phyloP scores from a whole-genome alignment of 2,329 filamentous ascomycete species.

The Nemania sp. region DNA sequence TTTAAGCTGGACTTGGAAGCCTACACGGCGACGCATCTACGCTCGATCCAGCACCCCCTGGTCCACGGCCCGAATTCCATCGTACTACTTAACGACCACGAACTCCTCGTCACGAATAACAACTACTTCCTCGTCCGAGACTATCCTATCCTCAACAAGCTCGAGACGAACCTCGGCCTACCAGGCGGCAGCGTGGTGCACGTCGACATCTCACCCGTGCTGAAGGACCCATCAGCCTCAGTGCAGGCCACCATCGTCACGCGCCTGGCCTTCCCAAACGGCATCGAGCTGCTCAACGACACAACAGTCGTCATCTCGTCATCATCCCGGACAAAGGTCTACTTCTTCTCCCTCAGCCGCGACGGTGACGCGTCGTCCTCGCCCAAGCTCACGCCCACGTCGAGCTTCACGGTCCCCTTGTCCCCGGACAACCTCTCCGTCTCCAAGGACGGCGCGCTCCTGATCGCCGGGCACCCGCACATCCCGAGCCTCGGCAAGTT shows the following conservation, averaged over 20 bases:
- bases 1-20: slow-evolving; percentile 45
- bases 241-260: slow-evolving; percentile 39
- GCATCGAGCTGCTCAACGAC: slow-evolving; percentile 46
- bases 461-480: slow-evolving; percentile 49
- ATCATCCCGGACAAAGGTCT: slow-evolving; percentile 37
- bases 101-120: slow-evolving; percentile 50
- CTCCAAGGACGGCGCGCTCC: slow-evolving; percentile 39
- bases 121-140: slow-evolving; percentile 42
- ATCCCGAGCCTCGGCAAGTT: slow-evolving; percentile 41
- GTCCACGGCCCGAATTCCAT: slow-evolving; percentile 48
- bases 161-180: slow-evolving; percentile 44
- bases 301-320: slow-evolving; percentile 47
- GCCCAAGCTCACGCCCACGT: slow-evolving; percentile 25
- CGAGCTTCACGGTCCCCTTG: slow-evolving; percentile 42
- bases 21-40: slow-evolving; percentile 43
- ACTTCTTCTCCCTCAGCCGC: slow-evolving; percentile 38
- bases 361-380: not conserved
- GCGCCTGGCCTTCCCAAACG: slow-evolving; percentile 48
- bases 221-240: slow-evolving; percentile 21
- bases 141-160: slow-evolving; percentile 31
- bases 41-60: slow-evolving; percentile 45
- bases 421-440: slow-evolving; percentile 48
- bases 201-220: slow-evolving; percentile 35
- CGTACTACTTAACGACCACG: slow-evolving; percentile 40
- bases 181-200: slow-evolving; percentile 45